These are phyloP conservation scores for Trichoderma semiorbis DNA, from an alignment of 2,329 filamentous ascomycete genomes.

Conservation along the genomic window DNA sequence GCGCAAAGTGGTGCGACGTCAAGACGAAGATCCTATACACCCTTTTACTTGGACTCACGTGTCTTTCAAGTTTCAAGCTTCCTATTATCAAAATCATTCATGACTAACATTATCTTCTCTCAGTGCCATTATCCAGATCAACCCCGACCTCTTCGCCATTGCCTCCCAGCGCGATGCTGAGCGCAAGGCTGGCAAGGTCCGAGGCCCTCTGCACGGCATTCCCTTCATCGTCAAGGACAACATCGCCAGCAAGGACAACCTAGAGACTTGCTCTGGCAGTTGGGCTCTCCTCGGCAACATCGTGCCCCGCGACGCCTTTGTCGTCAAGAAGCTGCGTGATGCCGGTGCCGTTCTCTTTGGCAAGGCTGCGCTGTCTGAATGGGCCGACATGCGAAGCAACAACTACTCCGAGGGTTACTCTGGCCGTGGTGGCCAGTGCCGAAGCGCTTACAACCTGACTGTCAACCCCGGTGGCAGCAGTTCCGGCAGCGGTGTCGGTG, in stretches of 20 bases:
- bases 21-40: background rate
- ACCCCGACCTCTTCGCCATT: constrained; percentile 63
- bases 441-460: constrained; percentile 66
- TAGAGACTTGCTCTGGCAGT: constrained; percentile 72
- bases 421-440: constrained; percentile 59
- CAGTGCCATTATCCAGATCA: constrained; percentile 60
- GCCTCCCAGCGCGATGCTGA: constrained; percentile 60
- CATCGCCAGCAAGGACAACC: constrained; percentile 63
- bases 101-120: background rate
- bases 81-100: background rate
- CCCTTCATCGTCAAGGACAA: constrained; percentile 75
- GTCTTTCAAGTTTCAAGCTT: background rate
- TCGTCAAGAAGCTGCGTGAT: constrained; percentile 58
- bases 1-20: background rate
- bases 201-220: constrained; percentile 70
- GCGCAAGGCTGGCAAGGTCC: constrained; percentile 50
- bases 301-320: constrained; percentile 64
- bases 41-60: background rate
- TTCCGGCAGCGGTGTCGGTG: constrained; percentile 62
- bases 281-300: constrained; percentile 63
- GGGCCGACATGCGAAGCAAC: constrained; percentile 68
- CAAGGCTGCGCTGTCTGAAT: constrained; percentile 68
- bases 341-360: constrained; percentile 68
- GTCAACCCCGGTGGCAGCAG: constrained; percentile 66
- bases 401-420: constrained; percentile 68